phyloP scores from a whole-genome alignment of 192 early-diverging fungal species.

The Ambispora gerdemannii region DNA sequence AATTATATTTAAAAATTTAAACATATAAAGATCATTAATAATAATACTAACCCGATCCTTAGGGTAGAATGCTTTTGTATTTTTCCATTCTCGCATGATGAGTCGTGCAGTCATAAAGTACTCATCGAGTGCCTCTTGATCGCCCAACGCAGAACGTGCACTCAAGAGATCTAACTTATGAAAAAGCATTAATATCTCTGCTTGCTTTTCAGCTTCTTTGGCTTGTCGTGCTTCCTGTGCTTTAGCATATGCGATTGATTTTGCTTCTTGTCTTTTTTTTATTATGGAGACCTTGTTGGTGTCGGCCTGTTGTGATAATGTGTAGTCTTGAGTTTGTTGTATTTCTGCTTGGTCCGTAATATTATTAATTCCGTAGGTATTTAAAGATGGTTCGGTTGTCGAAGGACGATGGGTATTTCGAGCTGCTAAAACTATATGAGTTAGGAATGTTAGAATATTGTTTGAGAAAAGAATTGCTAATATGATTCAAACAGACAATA shows the following conservation, averaged over 20 bases:
- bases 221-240: conserved; percentile 1
- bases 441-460: not conserved
- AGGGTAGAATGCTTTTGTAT: conserved; percentile 37
- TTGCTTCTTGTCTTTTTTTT: not conserved
- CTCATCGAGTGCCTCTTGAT: conserved; percentile 5
- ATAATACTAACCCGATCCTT: conserved; percentile 34
- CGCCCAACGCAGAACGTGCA: not conserved
- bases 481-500: not conserved
- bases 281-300: not conserved
- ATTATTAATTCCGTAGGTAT: not conserved
- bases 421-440: not conserved
- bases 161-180: conserved; percentile 24
- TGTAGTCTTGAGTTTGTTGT: no score
- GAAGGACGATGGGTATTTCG: not conserved
- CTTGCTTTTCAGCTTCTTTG: conserved; percentile 29
- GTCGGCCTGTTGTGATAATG: not conserved
- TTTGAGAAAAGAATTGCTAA: not conserved
- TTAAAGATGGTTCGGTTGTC: not conserved
- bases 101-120: conserved; percentile 38
- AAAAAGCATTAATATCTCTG: conserved; percentile 15
- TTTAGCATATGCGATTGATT: not conserved
- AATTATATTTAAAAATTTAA: conserved; percentile 13
- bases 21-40: conserved; percentile 33
- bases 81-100: conserved; percentile 34
- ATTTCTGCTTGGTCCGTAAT: no score